Conservation (phyloP, 192 early-diverging fungal species). For the Diversispora eburnea region DNA sequence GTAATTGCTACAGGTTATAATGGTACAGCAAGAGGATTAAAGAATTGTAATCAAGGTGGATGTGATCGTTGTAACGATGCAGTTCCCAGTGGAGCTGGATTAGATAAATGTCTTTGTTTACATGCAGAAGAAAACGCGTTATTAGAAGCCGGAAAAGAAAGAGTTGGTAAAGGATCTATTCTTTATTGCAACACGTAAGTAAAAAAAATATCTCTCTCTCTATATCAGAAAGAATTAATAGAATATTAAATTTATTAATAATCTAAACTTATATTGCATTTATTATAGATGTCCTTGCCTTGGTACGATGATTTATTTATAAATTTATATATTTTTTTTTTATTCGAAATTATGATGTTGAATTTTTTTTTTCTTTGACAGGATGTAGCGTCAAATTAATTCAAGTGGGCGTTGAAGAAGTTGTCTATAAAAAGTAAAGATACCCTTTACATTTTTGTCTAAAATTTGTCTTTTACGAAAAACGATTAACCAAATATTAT, state of each 20-base stretch:
- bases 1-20: conserved; percentile 99
- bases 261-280: not conserved
- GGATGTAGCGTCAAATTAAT: conserved; percentile 97
- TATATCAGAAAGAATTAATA: not conserved
- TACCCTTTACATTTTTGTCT: not conserved
- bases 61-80: conserved; percentile 91
- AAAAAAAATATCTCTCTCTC: not conserved
- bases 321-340: not conserved
- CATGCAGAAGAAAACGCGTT: conserved; percentile 99
- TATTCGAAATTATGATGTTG: conserved; percentile 8
- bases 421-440: conserved; percentile 65
- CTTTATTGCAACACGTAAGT: conserved; percentile 93
- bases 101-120: conserved; percentile 92
- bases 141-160: conserved; percentile 91
- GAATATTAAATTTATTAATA: not conserved
- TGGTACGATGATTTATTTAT: conserved; percentile 37
- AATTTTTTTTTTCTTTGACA: conserved; percentile 36
- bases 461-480: no score
- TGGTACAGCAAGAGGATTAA: conserved; percentile 87
- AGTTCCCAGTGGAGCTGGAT: conserved; percentile 65
- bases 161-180: conserved; percentile 69
- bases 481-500: not conserved
- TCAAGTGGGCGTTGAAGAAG: conserved; percentile 86
- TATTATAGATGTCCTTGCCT: conserved; percentile 61
- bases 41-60: conserved; percentile 94